These are phyloP conservation scores for Xylaria sp. DNA, from an alignment of 2,329 filamentous ascomycete genomes.

Conservation along the genomic window DNA sequence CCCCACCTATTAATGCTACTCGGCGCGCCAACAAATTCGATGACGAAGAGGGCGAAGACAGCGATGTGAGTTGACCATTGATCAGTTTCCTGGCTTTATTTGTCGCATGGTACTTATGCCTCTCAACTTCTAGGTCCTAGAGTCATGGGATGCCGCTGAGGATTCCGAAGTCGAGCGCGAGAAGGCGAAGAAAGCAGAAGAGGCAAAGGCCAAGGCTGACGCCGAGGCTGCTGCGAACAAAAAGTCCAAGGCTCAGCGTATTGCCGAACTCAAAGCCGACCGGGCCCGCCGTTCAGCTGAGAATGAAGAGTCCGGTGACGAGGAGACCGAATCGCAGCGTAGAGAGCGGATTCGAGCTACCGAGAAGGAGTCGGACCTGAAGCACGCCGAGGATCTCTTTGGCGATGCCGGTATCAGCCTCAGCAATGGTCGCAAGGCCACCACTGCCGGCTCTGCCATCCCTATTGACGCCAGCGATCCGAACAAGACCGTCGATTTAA, in stretches of 20 bases:
- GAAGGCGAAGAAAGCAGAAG: conserved; percentile 85
- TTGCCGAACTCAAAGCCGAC: conserved; percentile 74
- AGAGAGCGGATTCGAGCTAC: conserved; percentile 75
- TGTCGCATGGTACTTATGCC: conserved; percentile 12
- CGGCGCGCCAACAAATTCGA: conserved; percentile 74
- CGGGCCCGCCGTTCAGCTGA: conserved; percentile 56
- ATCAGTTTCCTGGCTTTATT: conserved; percentile 9
- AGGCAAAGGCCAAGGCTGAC: conserved; percentile 85
- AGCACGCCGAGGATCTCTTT: conserved; percentile 90
- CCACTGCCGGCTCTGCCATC: conserved; percentile 66
- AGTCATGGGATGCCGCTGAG: conserved; percentile 95
- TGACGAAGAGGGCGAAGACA: conserved; percentile 83
- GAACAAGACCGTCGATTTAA: conserved; percentile 78
- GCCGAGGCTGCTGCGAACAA: conserved; percentile 87
- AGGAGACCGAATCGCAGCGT: conserved; percentile 71
- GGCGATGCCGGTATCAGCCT: conserved; percentile 67
- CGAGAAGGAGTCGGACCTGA: conserved; percentile 86
- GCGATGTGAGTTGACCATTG: conserved; percentile 63
- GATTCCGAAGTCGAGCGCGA: conserved; percentile 97
- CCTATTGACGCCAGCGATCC: conserved; percentile 74
- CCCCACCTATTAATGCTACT: conserved; percentile 43
- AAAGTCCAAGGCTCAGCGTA: conserved; percentile 84
- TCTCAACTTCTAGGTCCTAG: conserved; percentile 69
- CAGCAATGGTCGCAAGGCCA: conserved; percentile 66
- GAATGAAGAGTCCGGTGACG: conserved; percentile 61